Evolutionary conservation across 768 basidiomycete species (phyloP).

Genomic region (Leucocoprinus sp.): DNA sequence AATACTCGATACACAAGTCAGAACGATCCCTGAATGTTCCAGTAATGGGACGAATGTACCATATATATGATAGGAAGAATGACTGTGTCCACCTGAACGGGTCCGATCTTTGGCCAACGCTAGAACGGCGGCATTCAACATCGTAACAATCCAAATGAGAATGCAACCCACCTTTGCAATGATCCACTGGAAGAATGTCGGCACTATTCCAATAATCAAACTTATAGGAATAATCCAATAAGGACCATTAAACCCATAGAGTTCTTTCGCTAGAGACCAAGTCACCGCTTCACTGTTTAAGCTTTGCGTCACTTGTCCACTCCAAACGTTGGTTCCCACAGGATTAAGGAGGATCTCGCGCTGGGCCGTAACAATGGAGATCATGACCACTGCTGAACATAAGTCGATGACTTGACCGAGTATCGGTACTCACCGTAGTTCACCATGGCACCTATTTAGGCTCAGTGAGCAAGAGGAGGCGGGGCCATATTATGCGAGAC

Average conservation of each 20-base stretch:
- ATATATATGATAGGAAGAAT: conserved; percentile 51
- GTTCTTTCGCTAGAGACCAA: conserved; percentile 53
- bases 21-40: neutral
- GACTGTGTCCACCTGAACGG: conserved; percentile 38
- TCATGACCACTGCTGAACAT: conserved; percentile 41
- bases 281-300: conserved; percentile 54
- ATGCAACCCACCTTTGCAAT: conserved; percentile 34
- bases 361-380: conserved; percentile 43
- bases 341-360: conserved; percentile 44
- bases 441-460: conserved; percentile 24
- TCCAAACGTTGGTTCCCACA: conserved; percentile 55
- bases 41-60: conserved; percentile 19
- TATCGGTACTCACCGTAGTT: conserved; percentile 25
- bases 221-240: conserved; percentile 51
- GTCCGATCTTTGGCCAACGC: conserved; percentile 49
- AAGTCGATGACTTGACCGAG: conserved; percentile 2
- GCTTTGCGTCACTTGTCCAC: conserved; percentile 41
- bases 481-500: neutral
- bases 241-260: conserved; percentile 45
- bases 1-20: conserved; percentile 20
- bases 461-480: neutral
- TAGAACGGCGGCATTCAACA: conserved; percentile 14
- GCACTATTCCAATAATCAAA: conserved; percentile 44
- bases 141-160: neutral
- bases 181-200: conserved; percentile 46